Percentiles rank a stretch among this genome's conserved stretches.
Evolutionary conservation across 306 rosid species (phyloP).

Genomic region (Citrullus amarus): DNA sequence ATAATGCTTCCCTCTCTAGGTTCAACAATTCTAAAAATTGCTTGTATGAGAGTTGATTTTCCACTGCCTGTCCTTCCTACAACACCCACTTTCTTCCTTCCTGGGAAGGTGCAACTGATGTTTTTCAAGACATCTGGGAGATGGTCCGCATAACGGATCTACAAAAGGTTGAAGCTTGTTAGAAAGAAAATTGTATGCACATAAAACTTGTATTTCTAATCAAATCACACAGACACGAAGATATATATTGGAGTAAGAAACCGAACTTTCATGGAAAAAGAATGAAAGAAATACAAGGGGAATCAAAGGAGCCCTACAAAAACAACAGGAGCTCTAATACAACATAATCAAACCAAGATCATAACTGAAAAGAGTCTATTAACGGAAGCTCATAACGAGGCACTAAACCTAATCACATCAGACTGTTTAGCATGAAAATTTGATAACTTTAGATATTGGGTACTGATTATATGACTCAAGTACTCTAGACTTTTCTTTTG

Average conservation of each 20-base stretch:
- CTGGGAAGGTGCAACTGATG: slow-evolving; percentile 81
- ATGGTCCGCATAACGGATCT: slow-evolving; percentile 93
- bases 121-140: slow-evolving; percentile 70
- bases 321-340: not conserved
- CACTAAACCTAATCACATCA: not conserved
- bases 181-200: not conserved
- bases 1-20: slow-evolving; percentile 78
- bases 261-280: too few relatives aligned
- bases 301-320: not conserved
- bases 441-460: not conserved
- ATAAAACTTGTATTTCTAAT: not conserved
- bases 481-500: not conserved
- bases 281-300: not conserved
- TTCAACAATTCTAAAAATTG: slow-evolving; percentile 79
- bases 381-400: not conserved
- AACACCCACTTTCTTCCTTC: slow-evolving; percentile 75
- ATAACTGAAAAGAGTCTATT: too few relatives aligned
- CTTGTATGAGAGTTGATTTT: slow-evolving; percentile 91
- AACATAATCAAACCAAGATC: too few relatives aligned
- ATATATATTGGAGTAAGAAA: too few relatives aligned
- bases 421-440: not conserved
- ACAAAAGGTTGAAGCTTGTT: slow-evolving; percentile 8
- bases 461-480: not conserved
- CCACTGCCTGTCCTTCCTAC: slow-evolving; percentile 98
- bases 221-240: not conserved